Conservation (phyloP, 805 yeast genomes). For the Lipomyces kockii region DNA sequence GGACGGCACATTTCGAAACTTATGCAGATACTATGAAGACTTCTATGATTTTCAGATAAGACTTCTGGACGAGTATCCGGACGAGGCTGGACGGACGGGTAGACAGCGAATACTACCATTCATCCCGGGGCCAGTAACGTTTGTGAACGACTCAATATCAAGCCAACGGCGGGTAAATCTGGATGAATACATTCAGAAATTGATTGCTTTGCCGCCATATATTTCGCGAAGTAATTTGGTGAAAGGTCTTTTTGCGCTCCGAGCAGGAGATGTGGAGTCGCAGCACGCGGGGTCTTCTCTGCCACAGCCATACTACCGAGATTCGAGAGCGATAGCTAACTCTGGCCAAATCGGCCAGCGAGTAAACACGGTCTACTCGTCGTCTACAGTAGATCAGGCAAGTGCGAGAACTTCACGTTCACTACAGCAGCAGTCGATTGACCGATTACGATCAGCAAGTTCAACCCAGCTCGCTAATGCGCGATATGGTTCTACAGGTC, state of each 20-base stretch:
- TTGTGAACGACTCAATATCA: slow-evolving; percentile 78
- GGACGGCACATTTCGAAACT: slow-evolving; percentile 68
- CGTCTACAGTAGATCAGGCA: background rate
- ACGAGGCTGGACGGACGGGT: slow-evolving; percentile 88
- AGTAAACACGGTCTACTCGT: background rate
- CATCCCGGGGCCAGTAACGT: slow-evolving; percentile 94
- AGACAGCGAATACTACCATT: slow-evolving; percentile 82
- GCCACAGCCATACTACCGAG: slow-evolving; percentile 43
- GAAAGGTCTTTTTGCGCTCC: slow-evolving; percentile 68
- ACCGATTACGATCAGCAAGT: slow-evolving; percentile 17
- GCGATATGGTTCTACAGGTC: background rate
- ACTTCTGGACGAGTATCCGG: slow-evolving; percentile 81
- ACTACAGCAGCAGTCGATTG: slow-evolving; percentile 15
- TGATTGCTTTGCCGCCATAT: slow-evolving; percentile 74
- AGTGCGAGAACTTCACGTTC: slow-evolving; percentile 5
- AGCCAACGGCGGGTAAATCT: slow-evolving; percentile 59
- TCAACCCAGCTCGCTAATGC: background rate
- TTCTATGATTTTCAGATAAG: slow-evolving; percentile 91
- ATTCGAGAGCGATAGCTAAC: background rate
- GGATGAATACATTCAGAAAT: slow-evolving; percentile 60
- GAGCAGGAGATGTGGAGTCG: slow-evolving; percentile 65
- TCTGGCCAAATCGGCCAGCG: background rate
- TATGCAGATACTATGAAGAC: slow-evolving; percentile 92
- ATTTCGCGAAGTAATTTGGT: slow-evolving; percentile 54
- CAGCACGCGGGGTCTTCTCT: slow-evolving; percentile 41